phyloP scores from a whole-genome alignment of 2,329 filamentous ascomycete species.

The Alternaria novae-zelandiae region DNA sequence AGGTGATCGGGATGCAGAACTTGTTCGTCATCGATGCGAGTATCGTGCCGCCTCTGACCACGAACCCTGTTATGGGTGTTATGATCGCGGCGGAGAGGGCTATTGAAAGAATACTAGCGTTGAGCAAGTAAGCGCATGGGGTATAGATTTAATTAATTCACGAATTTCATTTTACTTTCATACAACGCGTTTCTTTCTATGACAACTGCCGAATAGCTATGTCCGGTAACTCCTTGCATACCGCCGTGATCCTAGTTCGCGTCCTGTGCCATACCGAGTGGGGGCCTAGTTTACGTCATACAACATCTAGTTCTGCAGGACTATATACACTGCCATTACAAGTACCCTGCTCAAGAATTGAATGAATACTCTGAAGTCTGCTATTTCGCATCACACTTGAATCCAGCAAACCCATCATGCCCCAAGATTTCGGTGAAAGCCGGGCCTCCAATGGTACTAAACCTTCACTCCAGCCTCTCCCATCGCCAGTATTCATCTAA shows the following conservation, averaged over 20 bases:
- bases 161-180: not conserved
- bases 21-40: constrained; percentile 61
- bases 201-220: not conserved
- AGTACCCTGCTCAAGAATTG: not conserved
- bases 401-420: not conserved
- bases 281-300: not conserved
- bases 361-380: not conserved
- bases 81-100: constrained; percentile 62
- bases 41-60: constrained; percentile 59
- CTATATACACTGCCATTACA: not conserved
- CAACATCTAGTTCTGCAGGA: not conserved
- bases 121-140: not conserved
- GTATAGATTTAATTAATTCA: not conserved
- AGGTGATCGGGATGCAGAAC: constrained; percentile 58
- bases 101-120: constrained; percentile 55
- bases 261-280: not conserved
- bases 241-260: not conserved
- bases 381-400: not conserved
- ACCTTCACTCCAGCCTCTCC: not conserved
- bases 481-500: not conserved
- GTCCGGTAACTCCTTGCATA: not conserved
- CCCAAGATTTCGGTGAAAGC: not conserved
- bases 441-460: not conserved
- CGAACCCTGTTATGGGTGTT: constrained; percentile 62
- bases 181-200: not conserved